Evolutionary conservation across 106 monocot species (phyloP).

Genomic region (Allium sativum): DNA sequence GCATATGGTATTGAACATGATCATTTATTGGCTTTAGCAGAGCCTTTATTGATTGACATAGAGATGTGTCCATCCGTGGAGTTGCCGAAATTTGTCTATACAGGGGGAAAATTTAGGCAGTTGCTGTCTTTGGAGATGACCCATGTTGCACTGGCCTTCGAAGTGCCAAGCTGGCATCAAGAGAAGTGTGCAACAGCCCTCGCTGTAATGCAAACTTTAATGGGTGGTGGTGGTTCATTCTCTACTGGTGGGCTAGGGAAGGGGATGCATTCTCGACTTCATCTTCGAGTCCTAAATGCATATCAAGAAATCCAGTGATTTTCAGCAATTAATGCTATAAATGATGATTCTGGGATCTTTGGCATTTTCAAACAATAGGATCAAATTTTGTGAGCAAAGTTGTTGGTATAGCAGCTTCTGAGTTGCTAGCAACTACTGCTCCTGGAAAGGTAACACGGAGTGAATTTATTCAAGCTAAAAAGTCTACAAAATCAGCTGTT

Average conservation of each 20-base stretch:
- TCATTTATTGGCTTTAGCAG: constrained; percentile 42
- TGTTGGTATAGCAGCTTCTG: constrained; percentile 43
- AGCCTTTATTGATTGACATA: constrained; percentile 62
- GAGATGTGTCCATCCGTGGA: constrained; percentile 18
- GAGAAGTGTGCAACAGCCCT: constrained; percentile 56
- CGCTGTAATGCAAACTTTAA: constrained; percentile 72
- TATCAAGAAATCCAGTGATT: constrained; percentile 52
- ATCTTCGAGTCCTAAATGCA: constrained; percentile 56
- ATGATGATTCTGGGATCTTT: constrained; percentile 60
- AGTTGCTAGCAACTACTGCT: constrained; percentile 55
- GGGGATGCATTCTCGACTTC: constrained; percentile 92
- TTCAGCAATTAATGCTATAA: constrained; percentile 57
- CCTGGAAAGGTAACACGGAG: constrained; percentile 63
- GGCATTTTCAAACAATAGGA: constrained; percentile 45
- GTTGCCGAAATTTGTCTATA: constrained; percentile 49
- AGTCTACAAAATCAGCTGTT: constrained; percentile 72
- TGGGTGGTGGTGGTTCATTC: constrained; percentile 95
- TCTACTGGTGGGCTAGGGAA: constrained; percentile 93
- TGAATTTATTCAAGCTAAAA: constrained; percentile 74
- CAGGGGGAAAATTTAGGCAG: constrained; percentile 60
- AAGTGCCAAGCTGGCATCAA: constrained; percentile 78
- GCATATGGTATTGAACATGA: constrained; percentile 81
- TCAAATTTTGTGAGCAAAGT: constrained; percentile 67
- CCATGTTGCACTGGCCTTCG: constrained; percentile 83
- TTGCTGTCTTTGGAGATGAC: constrained; percentile 62